A percentile compares a stretch with the other conserved stretches of the same genome.
Evolutionary conservation across 306 rosid species (phyloP).

Genomic region (Vachellia collinsii): DNA sequence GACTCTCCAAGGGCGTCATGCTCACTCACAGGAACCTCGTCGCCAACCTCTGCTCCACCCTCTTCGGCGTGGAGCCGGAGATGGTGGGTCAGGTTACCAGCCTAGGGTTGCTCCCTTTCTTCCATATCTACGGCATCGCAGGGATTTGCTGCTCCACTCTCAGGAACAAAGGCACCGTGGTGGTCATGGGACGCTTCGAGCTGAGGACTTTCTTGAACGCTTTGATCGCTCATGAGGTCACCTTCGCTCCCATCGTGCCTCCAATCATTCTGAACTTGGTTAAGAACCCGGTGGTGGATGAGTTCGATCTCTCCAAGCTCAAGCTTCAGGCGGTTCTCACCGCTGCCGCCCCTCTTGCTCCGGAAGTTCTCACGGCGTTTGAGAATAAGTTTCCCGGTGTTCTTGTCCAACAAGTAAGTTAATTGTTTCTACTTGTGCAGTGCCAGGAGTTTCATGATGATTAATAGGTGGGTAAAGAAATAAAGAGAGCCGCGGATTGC

Average conservation of each 20-base stretch:
- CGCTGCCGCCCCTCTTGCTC: conserved; percentile 96
- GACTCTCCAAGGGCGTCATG: conserved; percentile 93
- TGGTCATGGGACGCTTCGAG: conserved; percentile 86
- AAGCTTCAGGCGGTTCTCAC: conserved; percentile 86
- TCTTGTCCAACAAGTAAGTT: conserved; percentile 70
- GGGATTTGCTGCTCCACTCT: conserved; percentile 94
- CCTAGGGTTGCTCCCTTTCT: conserved; percentile 81
- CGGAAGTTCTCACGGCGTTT: conserved; percentile 69
- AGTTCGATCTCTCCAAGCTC: conserved; percentile 78
- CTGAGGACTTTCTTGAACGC: conserved; percentile 70
- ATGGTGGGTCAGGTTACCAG: conserved; percentile 77
- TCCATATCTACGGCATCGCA: conserved; percentile 89
- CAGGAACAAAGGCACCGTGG: conserved; percentile 83
- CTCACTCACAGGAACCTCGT: conserved; percentile 74
- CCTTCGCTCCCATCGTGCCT: conserved; percentile 88
- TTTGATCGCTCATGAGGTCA: conserved; percentile 74
- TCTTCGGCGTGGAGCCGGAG: conserved; percentile 60
- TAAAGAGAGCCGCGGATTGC: too few species aligned
- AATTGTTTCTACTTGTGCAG: background rate
- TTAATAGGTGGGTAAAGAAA: too few species aligned
- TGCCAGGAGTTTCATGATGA: too few species aligned
- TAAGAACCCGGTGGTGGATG: conserved; percentile 76
- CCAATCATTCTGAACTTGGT: conserved; percentile 85
- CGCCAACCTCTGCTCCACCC: conserved; percentile 87
- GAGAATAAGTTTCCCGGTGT: conserved; percentile 84